phyloP scores from a whole-genome alignment of 345 rosid species.

The Aquilaria yunnanensis region DNA sequence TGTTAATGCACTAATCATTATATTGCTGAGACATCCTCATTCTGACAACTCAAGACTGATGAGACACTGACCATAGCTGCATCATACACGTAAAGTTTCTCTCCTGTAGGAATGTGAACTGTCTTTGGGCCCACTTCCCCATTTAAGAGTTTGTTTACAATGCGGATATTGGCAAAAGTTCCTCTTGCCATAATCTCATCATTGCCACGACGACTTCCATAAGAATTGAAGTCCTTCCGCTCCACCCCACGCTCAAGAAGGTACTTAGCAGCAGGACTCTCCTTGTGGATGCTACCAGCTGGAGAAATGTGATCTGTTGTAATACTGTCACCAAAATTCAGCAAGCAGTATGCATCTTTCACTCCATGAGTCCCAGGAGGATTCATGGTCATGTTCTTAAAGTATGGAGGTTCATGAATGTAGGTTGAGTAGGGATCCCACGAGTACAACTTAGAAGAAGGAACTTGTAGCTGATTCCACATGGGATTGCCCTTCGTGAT shows the following conservation, averaged over 20 bases:
- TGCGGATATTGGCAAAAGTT: constrained; percentile 92
- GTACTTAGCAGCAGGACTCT: constrained; percentile 89
- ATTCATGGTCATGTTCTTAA: constrained; percentile 84
- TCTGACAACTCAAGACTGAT: too few relatives aligned
- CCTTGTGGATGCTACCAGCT: constrained; percentile 96
- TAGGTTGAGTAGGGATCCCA: constrained; percentile 95
- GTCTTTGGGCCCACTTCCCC: constrained; percentile 98
- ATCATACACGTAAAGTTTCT: constrained; percentile 88
- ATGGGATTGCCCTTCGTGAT: constrained; percentile 93
- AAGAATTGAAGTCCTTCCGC: constrained; percentile 84
- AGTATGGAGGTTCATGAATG: constrained; percentile 98
- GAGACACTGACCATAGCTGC: constrained; percentile 69
- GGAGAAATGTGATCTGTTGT: constrained; percentile 99
- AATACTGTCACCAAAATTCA: constrained; percentile 94
- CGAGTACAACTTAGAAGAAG: constrained; percentile 47
- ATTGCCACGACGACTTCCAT: constrained; percentile 98
- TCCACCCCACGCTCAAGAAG: constrained; percentile 76
- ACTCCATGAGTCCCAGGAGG: constrained; percentile 91
- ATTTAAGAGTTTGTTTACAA: constrained; percentile 93
- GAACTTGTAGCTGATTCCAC: constrained; percentile 84
- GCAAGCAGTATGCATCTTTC: constrained; percentile 91
- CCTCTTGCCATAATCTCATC: constrained; percentile 98
- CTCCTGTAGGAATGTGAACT: constrained; percentile 86
- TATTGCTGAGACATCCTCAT: too few relatives aligned
- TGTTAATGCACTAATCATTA: too few relatives aligned